phyloP scores from a whole-genome alignment of 106 monocot genomes.

The Alisma plantagoaquatica region DNA sequence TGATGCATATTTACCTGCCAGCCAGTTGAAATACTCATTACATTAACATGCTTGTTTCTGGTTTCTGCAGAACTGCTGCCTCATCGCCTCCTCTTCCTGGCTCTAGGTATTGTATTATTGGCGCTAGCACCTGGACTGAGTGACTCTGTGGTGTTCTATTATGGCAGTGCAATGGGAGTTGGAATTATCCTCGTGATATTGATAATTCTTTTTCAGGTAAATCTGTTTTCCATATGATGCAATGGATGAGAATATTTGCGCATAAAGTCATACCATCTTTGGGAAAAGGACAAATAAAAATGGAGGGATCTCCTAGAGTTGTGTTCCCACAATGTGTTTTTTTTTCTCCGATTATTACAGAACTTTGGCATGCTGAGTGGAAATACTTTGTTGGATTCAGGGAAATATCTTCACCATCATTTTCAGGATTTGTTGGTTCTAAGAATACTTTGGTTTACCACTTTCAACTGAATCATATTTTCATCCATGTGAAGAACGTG shows the following conservation, averaged over 20 bases:
- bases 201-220: conserved; percentile 89
- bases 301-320: not conserved
- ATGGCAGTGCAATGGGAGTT: conserved; percentile 79
- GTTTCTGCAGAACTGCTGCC: conserved; percentile 49
- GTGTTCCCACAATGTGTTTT: not conserved
- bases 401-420: too few species aligned
- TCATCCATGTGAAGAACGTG: too few species aligned
- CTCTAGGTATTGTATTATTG: conserved; percentile 66
- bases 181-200: conserved; percentile 76
- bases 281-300: not conserved
- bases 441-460: too few species aligned
- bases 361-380: too few species aligned
- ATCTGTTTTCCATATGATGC: not conserved
- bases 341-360: not conserved
- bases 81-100: conserved; percentile 54
- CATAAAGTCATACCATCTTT: too few species aligned
- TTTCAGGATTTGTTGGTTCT: too few species aligned
- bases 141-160: conserved; percentile 75
- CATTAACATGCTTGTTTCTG: not conserved
- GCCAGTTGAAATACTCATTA: not conserved
- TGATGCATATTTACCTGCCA: not conserved
- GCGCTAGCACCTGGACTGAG: conserved; percentile 44
- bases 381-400: too few species aligned
- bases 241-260: too few species aligned
- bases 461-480: too few species aligned